These are phyloP conservation scores for Blastobotrys terrestris DNA, from an alignment of 805 yeast species.

Conservation along the genomic window DNA sequence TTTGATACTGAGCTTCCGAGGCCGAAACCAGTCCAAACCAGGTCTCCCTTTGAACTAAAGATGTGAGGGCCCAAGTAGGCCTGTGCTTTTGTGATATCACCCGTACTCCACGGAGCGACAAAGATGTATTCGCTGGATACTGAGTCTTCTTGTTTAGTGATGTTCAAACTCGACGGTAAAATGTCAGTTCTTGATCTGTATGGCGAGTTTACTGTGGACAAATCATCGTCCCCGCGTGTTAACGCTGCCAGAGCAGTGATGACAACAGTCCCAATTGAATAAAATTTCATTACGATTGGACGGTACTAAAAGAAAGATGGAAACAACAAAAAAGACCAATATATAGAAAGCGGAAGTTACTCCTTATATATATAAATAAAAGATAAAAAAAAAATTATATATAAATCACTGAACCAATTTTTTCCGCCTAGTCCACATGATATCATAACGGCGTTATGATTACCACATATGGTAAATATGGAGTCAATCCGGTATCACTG, in stretches of 20 bases:
- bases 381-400: no score
- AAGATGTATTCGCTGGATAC: neutral
- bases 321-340: no score
- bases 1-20: neutral
- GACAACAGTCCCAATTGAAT: neutral
- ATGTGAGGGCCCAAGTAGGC: neutral
- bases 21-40: slow-evolving; percentile 4
- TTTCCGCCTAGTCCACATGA: neutral
- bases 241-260: neutral
- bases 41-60: neutral
- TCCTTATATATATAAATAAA: no score
- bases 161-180: neutral
- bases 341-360: no score
- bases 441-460: neutral
- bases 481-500: neutral
- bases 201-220: neutral
- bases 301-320: neutral
- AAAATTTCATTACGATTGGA: neutral
- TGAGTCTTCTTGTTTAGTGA: neutral
- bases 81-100: neutral
- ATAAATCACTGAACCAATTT: neutral
- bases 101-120: slow-evolving; percentile 2
- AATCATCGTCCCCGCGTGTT: neutral
- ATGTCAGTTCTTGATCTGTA: neutral
- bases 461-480: neutral